Base-by-base conservation (phyloP, 345 rosid genomes). In the thale cress (Arabidopsis thaliana) region DNA sequence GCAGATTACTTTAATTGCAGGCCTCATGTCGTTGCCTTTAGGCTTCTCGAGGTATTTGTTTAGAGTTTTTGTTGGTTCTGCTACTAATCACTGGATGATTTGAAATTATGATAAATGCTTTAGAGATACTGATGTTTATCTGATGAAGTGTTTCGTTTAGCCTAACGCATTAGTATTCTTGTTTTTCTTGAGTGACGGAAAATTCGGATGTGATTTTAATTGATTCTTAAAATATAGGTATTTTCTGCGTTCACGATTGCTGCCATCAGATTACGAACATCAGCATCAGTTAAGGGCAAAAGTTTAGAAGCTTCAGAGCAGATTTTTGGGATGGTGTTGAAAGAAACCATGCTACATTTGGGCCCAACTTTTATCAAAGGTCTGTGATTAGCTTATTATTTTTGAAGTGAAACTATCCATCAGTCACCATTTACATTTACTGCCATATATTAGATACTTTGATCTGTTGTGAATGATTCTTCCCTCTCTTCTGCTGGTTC, bases 311-410 rank as follows among this genome's bases (percentile, higher is more conserved):
- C 79, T 50, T 83, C 91, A 37, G 87, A 83, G 75, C 83, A 89
- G 67, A 59, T 80, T 70, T 86, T 89, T 83, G 97, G 98, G 59
- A 80, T 87, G 78, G 84, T 87, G 23, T 75, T 94, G 80, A 94
- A 94, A 84, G 95, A 91, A 82, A 87, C 95, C 56, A 76, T 91
- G 93, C 82, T 94, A 60, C 78, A 83, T 82, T 71, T 94, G 80
- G 98, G 98, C 11, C 98, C 98, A 58, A 94, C 98, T 65, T 94
- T 94, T 80, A 86, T 94, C 77, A 94, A 94, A 88, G 98, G 98
- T 94, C 45, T 73, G 44, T 40, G 38, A 72, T 34, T 49, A 34
- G 42, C 11, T 1, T 60, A 53, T 10, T 64, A 56, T n/a, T 38
- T 70, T 23, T 74, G 65, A 73, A 57, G 46, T 52, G 64, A 65